A percentile compares a stretch with the other conserved stretches of the same genome.
Evolutionary conservation across 2,329 filamentous ascomycete species (phyloP).

Genomic region (Verticillium nonalfalfae): DNA sequence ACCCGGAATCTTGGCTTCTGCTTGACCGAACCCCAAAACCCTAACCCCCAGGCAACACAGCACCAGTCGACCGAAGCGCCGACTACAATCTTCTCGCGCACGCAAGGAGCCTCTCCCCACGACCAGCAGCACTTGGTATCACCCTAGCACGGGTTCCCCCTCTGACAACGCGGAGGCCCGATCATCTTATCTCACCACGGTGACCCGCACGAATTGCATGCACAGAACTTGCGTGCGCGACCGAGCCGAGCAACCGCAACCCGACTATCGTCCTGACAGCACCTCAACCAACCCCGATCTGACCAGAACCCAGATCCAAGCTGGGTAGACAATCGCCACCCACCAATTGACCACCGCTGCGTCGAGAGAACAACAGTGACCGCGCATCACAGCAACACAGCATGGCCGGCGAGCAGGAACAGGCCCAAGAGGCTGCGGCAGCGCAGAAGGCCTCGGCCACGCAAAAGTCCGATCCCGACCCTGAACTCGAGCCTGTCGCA

Average conservation of each 20-base stretch:
- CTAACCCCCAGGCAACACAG: too few relatives aligned
- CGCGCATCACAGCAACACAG: neutral
- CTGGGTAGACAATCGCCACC: neutral
- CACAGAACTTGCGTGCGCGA: neutral
- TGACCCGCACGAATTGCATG: neutral
- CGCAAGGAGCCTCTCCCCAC: neutral
- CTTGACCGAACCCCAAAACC: neutral
- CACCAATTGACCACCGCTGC: neutral
- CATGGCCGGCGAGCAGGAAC: conserved; percentile 10
- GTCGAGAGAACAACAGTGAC: neutral
- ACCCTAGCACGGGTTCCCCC: neutral
- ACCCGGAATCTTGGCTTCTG: neutral
- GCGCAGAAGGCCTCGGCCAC: conserved; percentile 5
- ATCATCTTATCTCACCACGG: neutral
- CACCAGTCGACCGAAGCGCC: neutral
- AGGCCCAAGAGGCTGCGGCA: conserved; percentile 4
- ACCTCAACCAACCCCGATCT: neutral
- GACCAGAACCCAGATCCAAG: neutral
- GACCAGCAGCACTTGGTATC: neutral
- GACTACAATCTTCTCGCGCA: neutral
- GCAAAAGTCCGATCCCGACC: neutral
- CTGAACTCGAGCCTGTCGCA: conserved; percentile 4
- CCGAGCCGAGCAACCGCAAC: neutral
- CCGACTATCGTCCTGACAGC: neutral
- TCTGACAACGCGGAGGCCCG: neutral